phyloP scores from a whole-genome alignment of 2,329 filamentous ascomycete species.

The Grosmannia serpens region DNA sequence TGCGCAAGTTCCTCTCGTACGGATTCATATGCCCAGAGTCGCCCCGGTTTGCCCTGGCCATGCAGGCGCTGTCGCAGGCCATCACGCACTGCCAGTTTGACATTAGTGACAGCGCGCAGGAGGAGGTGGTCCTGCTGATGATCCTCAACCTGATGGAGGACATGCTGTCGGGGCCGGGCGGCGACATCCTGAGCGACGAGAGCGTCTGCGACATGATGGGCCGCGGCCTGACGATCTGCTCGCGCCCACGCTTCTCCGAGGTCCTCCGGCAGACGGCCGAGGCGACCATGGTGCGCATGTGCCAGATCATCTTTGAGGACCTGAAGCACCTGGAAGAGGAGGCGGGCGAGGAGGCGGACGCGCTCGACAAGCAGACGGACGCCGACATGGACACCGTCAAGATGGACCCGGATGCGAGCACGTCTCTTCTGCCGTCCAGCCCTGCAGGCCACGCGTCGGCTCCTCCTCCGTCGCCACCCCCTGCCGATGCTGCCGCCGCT shows the following conservation, averaged over 20 bases:
- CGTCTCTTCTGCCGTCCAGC: too few species aligned
- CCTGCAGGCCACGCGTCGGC: too few species aligned
- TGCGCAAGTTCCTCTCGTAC: slow-evolving; percentile 95
- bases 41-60: slow-evolving; percentile 78
- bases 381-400: slow-evolving; percentile 65
- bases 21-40: slow-evolving; percentile 77
- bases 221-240: slow-evolving; percentile 92
- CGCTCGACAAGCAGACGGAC: slow-evolving; percentile 53
- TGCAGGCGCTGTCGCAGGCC: slow-evolving; percentile 88
- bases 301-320: slow-evolving; percentile 93
- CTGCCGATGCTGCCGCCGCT: too few species aligned
- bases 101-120: slow-evolving; percentile 85
- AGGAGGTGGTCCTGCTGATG: slow-evolving; percentile 88
- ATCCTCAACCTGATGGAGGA: slow-evolving; percentile 97
- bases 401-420: slow-evolving; percentile 54
- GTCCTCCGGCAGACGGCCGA: slow-evolving; percentile 84
- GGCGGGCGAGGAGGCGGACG: slow-evolving; percentile 53
- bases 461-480: too few species aligned
- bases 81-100: slow-evolving; percentile 98
- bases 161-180: slow-evolving; percentile 89
- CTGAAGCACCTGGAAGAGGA: slow-evolving; percentile 78
- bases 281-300: slow-evolving; percentile 97
- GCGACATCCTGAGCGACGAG: slow-evolving; percentile 89
- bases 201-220: slow-evolving; percentile 99
- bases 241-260: slow-evolving; percentile 82